phyloP scores from a whole-genome alignment of 108 stramenopile species.

The Cyclotella cryptica region DNA sequence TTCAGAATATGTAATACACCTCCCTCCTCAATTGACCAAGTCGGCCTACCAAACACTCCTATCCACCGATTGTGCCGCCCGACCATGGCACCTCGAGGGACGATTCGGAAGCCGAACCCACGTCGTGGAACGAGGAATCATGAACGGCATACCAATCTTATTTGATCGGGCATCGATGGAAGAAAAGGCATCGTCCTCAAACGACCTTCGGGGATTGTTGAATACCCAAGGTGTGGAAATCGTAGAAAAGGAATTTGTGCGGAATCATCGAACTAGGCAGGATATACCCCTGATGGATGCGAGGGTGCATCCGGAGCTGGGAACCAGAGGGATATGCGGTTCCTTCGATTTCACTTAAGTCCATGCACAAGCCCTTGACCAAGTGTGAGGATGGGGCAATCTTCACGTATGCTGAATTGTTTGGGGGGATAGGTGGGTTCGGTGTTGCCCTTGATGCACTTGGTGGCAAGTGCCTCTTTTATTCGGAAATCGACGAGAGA shows the following conservation, averaged over 20 bases:
- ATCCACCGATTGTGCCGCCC: constrained; percentile 41
- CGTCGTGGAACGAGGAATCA: constrained; percentile 31
- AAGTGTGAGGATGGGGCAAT: constrained; percentile 1
- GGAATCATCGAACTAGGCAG: constrained; percentile 40
- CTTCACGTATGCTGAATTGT: constrained; percentile 83
- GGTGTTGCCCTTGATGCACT: constrained; percentile 81
- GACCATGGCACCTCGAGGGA: constrained; percentile 79
- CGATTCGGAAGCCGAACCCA: constrained; percentile 78
- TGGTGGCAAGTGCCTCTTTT: constrained; percentile 79
- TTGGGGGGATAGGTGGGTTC: constrained; percentile 87
- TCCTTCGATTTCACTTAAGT: constrained; percentile 23
- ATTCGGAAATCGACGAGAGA: constrained; percentile 69
- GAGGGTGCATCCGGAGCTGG: constrained; percentile 42
- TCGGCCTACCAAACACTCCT: constrained; percentile 63
- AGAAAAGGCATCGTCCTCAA: constrained; percentile 3
- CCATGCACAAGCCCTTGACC: constrained; percentile 3
- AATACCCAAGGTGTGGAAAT: constrained; percentile 51
- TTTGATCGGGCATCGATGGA: constrained; percentile 16
- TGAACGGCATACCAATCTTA: constrained; percentile 50
- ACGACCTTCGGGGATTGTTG: constrained; percentile 44
- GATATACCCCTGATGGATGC: constrained; percentile 40
- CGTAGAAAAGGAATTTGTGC: constrained; percentile 45
- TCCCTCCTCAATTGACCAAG: constrained; percentile 71
- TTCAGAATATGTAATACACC: constrained; percentile 56
- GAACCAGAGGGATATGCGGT: constrained; percentile 27